These are phyloP conservation scores for Salvia rosmarinus DNA, from an alignment of 257 asterid genomes.

Conservation along the genomic window DNA sequence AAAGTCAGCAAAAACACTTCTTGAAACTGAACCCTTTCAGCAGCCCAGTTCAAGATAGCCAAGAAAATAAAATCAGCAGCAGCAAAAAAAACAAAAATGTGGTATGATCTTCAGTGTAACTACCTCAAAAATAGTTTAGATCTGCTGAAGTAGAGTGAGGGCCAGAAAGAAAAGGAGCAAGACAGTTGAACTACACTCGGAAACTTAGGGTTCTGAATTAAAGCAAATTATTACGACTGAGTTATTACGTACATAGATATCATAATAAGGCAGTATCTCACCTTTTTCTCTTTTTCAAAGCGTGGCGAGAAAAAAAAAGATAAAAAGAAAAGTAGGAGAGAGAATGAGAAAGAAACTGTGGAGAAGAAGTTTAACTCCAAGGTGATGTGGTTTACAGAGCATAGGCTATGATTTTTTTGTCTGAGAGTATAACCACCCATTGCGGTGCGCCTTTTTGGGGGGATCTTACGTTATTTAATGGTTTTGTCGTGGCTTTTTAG, in stretches of 20 bases:
- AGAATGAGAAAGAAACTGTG: conserved; percentile 22
- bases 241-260: conserved; percentile 21
- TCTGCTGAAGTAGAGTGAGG: conserved; percentile 48
- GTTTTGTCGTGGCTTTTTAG: conserved; percentile 22
- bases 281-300: conserved; percentile 38
- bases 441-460: conserved; percentile 27
- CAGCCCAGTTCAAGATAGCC: neutral
- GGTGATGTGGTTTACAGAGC: conserved; percentile 40
- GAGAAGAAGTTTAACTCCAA: conserved; percentile 31
- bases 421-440: conserved; percentile 28
- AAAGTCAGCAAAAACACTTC: neutral
- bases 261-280: conserved; percentile 24
- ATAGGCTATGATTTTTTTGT: conserved; percentile 31
- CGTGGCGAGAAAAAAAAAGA: conserved; percentile 32
- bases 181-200: conserved; percentile 41
- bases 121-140: conserved; percentile 45
- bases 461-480: conserved; percentile 9
- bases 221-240: conserved; percentile 22
- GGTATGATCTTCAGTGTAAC: neutral
- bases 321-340: conserved; percentile 38
- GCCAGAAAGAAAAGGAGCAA: conserved; percentile 39
- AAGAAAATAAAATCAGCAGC: conserved; percentile 11
- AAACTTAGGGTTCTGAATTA: conserved; percentile 45
- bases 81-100: conserved; percentile 24
- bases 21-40: conserved; percentile 1